phyloP scores from a whole-genome alignment of 1,139 yeast species.

The Lodderomyces orthopsilosis region DNA sequence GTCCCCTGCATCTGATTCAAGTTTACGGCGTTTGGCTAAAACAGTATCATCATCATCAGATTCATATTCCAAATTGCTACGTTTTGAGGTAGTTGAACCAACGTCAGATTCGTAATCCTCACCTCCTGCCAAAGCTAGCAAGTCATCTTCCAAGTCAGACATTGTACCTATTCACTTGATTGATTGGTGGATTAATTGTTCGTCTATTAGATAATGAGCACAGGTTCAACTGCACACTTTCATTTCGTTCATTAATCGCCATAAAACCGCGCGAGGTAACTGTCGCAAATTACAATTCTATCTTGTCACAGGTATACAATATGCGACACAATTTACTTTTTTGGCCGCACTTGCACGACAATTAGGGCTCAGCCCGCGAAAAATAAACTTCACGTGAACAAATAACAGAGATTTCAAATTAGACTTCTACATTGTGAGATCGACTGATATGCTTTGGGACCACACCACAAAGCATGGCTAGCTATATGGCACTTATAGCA shows the following conservation, averaged over 20 bases:
- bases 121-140: slow-evolving; percentile 87
- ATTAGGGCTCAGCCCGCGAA: slow-evolving; percentile 5
- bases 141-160: slow-evolving; percentile 82
- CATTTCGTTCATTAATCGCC: not conserved
- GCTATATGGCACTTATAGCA: not conserved
- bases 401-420: not conserved
- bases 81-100: slow-evolving; percentile 19
- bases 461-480: not conserved
- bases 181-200: slow-evolving; percentile 1
- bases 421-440: not conserved
- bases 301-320: not conserved
- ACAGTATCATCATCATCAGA: slow-evolving; percentile 30
- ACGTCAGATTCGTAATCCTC: slow-evolving; percentile 31
- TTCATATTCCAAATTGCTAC: slow-evolving; percentile 18
- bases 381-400: slow-evolving; percentile 4
- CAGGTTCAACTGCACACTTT: not conserved
- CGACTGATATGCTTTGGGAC: not conserved
- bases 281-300: not conserved
- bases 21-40: slow-evolving; percentile 16
- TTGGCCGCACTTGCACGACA: not conserved
- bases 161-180: slow-evolving; percentile 16
- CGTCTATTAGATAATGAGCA: too few species aligned
- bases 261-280: too few species aligned
- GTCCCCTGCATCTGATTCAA: slow-evolving; percentile 19
- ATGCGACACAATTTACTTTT: not conserved